Evolutionary conservation across 164 flowering plant species (phyloP).

Genomic region (Liriodendron chinense): DNA sequence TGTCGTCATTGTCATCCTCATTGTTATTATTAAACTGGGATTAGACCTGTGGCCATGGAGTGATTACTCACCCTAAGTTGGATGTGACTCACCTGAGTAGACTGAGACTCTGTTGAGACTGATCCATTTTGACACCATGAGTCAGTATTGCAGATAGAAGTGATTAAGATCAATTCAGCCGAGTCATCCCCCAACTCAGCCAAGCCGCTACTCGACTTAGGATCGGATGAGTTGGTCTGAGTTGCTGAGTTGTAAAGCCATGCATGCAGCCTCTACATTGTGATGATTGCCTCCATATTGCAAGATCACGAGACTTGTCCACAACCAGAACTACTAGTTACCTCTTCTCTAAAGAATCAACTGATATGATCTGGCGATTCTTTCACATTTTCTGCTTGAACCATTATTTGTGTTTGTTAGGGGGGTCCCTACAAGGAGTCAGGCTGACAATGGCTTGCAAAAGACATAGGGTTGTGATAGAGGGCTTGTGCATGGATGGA

Average conservation of each 20-base stretch:
- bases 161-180: background rate
- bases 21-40: background rate
- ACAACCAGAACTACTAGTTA: too few relatives aligned
- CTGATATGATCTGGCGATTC: background rate
- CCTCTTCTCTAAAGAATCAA: too few relatives aligned
- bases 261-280: background rate
- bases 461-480: constrained; percentile 64
- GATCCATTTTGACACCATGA: too few relatives aligned
- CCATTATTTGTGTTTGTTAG: constrained; percentile 28
- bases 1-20: background rate
- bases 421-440: constrained; percentile 60
- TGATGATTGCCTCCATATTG: background rate
- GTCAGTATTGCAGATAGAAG: too few relatives aligned
- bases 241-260: background rate
- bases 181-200: background rate
- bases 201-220: background rate
- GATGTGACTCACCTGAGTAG: background rate
- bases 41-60: background rate
- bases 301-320: background rate
- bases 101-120: background rate
- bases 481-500: constrained; percentile 85
- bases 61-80: background rate
- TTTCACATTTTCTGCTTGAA: background rate
- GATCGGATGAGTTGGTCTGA: background rate
- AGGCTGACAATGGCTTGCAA: constrained; percentile 64